These are phyloP conservation scores for Plasmopara viticola DNA, from an alignment of 352 stramenopile species.

Conservation along the genomic window DNA sequence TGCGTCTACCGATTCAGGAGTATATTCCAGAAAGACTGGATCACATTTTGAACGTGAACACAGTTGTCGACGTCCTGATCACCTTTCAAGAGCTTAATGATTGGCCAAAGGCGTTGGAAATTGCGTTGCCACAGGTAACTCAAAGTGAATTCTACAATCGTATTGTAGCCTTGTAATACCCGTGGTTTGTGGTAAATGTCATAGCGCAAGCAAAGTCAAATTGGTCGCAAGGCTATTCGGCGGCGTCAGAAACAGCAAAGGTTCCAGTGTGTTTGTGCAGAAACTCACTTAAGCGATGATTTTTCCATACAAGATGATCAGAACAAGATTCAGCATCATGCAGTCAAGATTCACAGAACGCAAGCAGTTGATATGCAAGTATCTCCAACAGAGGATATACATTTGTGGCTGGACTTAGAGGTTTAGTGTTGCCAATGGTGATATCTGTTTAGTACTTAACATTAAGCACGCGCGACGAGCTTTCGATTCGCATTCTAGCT, in stretches of 20 bases:
- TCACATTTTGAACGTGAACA: slow-evolving; percentile 82
- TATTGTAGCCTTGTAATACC: slow-evolving; percentile 1
- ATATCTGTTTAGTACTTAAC: too few relatives aligned
- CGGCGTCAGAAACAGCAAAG: slow-evolving; percentile 19
- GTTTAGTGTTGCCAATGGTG: background rate
- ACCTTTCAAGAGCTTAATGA: slow-evolving; percentile 39
- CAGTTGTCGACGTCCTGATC: slow-evolving; percentile 64
- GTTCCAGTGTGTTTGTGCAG: background rate
- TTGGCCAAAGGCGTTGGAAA: slow-evolving; percentile 42
- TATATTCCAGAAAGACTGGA: slow-evolving; percentile 55
- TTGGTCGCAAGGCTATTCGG: slow-evolving; percentile 33
- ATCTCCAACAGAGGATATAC: slow-evolving; percentile 13
- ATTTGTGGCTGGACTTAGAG: slow-evolving; percentile 10
- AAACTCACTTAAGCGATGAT: background rate
- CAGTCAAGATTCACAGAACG: background rate
- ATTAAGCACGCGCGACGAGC: too few relatives aligned
- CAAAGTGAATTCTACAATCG: background rate
- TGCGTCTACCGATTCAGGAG: slow-evolving; percentile 68
- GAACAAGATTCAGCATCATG: slow-evolving; percentile 5
- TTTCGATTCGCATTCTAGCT: too few relatives aligned
- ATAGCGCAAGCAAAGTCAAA: slow-evolving; percentile 37
- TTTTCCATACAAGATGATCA: slow-evolving; percentile 3
- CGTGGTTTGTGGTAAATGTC: background rate
- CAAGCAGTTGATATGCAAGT: slow-evolving; percentile 3
- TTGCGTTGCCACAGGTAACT: slow-evolving; percentile 47